Percentiles rank a stretch among this genome's conserved stretches.
Evolutionary conservation across 1,139 yeast species (phyloP).

Genomic region (Sugiyamaella xylanicola): DNA sequence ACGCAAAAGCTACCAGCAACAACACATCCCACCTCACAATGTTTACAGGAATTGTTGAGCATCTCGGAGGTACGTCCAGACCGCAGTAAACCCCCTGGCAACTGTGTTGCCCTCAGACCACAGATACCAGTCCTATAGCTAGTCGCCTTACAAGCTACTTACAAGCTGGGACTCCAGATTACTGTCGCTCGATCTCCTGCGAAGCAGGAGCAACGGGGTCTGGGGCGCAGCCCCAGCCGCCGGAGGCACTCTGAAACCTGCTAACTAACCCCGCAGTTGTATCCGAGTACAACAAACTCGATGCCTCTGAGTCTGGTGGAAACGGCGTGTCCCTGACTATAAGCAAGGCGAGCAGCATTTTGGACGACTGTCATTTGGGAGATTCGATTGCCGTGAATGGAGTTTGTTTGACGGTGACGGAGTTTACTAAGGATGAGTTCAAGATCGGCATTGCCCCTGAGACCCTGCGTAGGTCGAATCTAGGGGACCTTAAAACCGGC

Average conservation of each 20-base stretch:
- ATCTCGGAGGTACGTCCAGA: constrained; percentile 57
- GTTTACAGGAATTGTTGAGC: constrained; percentile 96
- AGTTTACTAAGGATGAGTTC: constrained; percentile 60
- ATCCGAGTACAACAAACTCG: constrained; percentile 51
- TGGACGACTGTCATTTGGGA: constrained; percentile 83
- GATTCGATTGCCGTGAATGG: constrained; percentile 93
- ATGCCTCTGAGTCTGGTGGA: constrained; percentile 65
- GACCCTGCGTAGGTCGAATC: constrained; percentile 77
- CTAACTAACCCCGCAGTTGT: constrained; percentile 43
- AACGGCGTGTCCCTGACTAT: constrained; percentile 76
- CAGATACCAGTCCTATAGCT: too few relatives aligned
- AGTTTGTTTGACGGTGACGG: constrained; percentile 90
- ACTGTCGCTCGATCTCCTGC: neutral
- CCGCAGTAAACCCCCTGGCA: too few relatives aligned
- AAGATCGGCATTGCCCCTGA: constrained; percentile 95
- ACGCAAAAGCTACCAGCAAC: neutral
- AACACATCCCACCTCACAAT: constrained; percentile 43
- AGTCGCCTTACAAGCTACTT: too few relatives aligned
- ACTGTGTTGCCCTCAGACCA: too few relatives aligned
- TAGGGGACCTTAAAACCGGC: constrained; percentile 62
- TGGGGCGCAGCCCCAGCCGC: constrained; percentile 3
- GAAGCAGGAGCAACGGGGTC: neutral
- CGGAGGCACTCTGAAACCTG: neutral
- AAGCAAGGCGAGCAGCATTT: constrained; percentile 59
- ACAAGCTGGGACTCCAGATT: too few relatives aligned